Evolutionary conservation across 2,329 filamentous ascomycete genomes (phyloP), one percentile per base, ranked within the genome.

Genomic region (Talaromyces sp.): DNA sequence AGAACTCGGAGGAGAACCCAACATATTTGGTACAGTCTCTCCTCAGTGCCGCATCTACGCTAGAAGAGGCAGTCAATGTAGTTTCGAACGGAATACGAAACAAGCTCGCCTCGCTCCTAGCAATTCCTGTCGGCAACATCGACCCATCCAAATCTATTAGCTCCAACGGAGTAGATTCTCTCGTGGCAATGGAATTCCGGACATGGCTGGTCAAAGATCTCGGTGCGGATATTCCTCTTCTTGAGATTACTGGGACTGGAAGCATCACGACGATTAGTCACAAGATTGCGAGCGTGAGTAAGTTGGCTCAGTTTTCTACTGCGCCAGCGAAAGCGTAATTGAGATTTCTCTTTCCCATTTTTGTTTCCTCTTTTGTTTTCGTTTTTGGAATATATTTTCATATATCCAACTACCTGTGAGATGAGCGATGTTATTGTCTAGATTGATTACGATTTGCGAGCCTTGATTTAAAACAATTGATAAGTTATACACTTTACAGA

Each of bases 171-270:
- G 70, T 72, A 46, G 70, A 72, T 38, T 70, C 68, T 2, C 64
- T 72, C 12, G 65, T 72, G 21, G 67, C 69, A 5, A 69, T 72
- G 65, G 70, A 71, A 53, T 72, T 72, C 46, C 63, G 65, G 17
- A 69, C 63, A 1, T 72, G 69, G 70, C 64, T 71, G 14, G 62
- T 65, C 8, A 71, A 69, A 27, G 67, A 70, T 26, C 57, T 71
- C 17, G 63, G 63, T 32, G 67, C 70, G 1, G 69, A 72, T 17
- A 48, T 62, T 8, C 61, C 57, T n/a, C 21, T 62, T 29, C 58
- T 62, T 32, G 63, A 65, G 14, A 60, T 67, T 48, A 59, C 65
- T 54, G 63, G 63, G 17, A 63, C 60, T 2, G 58, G 53, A 24
- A 63, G 61, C 38, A 63, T 68, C 52, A 58, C 59, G 12, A 59